Evolutionary conservation across 106 monocot species (phyloP).

Genomic region (Xerophyta viscosa): DNA sequence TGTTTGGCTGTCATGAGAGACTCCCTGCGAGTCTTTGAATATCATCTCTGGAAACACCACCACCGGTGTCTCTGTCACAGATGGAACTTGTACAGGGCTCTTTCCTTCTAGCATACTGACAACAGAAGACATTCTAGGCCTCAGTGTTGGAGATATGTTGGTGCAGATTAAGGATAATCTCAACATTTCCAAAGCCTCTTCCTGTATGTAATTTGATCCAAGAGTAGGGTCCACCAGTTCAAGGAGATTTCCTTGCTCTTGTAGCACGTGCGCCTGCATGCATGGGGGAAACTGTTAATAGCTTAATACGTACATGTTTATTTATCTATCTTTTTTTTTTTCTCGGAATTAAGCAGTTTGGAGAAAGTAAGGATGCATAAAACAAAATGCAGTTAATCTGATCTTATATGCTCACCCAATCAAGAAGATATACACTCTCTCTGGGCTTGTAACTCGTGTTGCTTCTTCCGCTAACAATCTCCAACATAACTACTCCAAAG

Average conservation of each 20-base stretch:
- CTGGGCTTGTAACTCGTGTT: constrained; percentile 37
- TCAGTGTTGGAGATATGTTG: constrained; percentile 14
- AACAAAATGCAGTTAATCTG: too few relatives aligned
- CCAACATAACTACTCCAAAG: constrained; percentile 52
- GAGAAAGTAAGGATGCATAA: too few relatives aligned
- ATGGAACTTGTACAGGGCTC: too few relatives aligned
- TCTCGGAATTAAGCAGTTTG: too few relatives aligned
- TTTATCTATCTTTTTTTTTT: too few relatives aligned
- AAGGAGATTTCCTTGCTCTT: constrained; percentile 22
- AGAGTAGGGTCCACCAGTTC: constrained; percentile 26
- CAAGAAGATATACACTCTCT: constrained; percentile 47
- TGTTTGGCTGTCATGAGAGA: too few relatives aligned
- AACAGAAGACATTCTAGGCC: constrained; percentile 17
- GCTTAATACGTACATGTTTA: neutral
- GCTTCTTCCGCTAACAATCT: constrained; percentile 51
- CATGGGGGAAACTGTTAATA: neutral
- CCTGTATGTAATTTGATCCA: constrained; percentile 22
- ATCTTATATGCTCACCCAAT: constrained; percentile 47
- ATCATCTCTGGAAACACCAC: too few relatives aligned
- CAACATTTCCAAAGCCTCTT: constrained; percentile 26
- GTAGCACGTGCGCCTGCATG: constrained; percentile 21
- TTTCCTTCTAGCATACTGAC: constrained; percentile 27
- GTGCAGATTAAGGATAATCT: too few relatives aligned
- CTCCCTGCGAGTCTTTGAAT: too few relatives aligned
- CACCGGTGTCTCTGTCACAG: too few relatives aligned